These are phyloP conservation scores for Pontederia crassipes DNA, from an alignment of 176 grass and related monocot genomes.

Conservation along the genomic window DNA sequence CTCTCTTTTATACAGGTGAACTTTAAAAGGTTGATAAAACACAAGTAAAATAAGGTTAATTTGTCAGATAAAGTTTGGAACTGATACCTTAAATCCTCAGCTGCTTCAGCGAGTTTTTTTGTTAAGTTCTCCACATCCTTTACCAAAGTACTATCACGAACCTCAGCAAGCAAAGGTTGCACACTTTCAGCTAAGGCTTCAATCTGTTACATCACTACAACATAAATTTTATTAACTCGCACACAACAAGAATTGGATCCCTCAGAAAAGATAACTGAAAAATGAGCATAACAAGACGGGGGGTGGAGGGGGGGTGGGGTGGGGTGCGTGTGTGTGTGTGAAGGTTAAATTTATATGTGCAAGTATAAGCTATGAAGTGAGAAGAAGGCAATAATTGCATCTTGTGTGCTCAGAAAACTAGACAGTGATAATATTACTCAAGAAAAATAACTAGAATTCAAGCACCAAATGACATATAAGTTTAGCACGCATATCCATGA, in stretches of 20 bases:
- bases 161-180: slow-evolving; percentile 76
- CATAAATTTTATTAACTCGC: slow-evolving; percentile 26
- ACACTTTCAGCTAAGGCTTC: slow-evolving; percentile 87
- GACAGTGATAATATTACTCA: too few relatives aligned
- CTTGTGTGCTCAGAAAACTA: too few relatives aligned
- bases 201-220: slow-evolving; percentile 59
- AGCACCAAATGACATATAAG: too few relatives aligned
- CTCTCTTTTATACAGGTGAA: too few relatives aligned
- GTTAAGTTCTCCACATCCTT: slow-evolving; percentile 93
- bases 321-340: too few relatives aligned
- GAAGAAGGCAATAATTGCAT: too few relatives aligned
- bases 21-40: background rate
- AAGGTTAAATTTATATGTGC: too few relatives aligned
- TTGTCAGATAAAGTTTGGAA: background rate
- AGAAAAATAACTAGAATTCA: too few relatives aligned
- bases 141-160: slow-evolving; percentile 54
- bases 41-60: background rate
- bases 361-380: too few relatives aligned
- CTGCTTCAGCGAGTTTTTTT: slow-evolving; percentile 71
- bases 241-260: background rate
- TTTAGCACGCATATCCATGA: too few relatives aligned
- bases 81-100: slow-evolving; percentile 68
- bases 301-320: too few relatives aligned
- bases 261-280: background rate
- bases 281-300: too few relatives aligned